These are phyloP conservation scores for Coelastrella sp. DNA, from an alignment of 139 green algal genomes.

Conservation along the genomic window DNA sequence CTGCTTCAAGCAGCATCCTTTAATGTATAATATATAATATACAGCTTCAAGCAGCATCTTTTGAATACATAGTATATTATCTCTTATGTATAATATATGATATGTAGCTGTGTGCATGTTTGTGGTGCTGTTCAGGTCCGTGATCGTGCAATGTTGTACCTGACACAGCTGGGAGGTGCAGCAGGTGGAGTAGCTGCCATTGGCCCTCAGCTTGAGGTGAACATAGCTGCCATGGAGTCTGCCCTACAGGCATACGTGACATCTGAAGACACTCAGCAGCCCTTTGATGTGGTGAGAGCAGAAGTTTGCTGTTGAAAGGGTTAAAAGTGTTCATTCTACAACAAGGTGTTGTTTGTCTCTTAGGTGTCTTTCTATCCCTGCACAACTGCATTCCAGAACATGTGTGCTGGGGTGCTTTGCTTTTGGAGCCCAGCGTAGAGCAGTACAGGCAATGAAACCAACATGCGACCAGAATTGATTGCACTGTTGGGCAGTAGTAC, in stretches of 20 bases:
- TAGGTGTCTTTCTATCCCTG: too few relatives aligned
- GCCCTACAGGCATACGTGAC: constrained; percentile 85
- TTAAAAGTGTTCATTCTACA: too few relatives aligned
- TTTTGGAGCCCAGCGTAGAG: neutral
- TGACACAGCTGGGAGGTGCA: constrained; percentile 85
- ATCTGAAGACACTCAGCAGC: constrained; percentile 58
- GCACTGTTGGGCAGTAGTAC: too few relatives aligned
- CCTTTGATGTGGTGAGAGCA: constrained; percentile 83
- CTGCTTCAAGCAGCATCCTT: too few relatives aligned
- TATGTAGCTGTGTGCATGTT: too few relatives aligned
- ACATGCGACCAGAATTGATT: too few relatives aligned
- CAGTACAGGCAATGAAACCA: neutral
- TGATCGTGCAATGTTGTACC: constrained; percentile 95
- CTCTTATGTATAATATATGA: too few relatives aligned
- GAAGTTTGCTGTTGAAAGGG: neutral
- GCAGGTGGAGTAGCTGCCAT: constrained; percentile 65
- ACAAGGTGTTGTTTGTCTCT: neutral
- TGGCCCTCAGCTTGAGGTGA: constrained; percentile 66
- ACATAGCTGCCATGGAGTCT: constrained; percentile 83
- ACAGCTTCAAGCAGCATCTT: too few relatives aligned
- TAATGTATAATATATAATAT: too few relatives aligned
- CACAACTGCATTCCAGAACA: neutral
- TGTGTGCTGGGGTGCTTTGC: neutral
- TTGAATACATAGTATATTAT: too few relatives aligned
- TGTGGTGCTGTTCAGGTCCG: constrained; percentile 73